Evolutionary conservation across 1,139 yeast genomes (phyloP).

Genomic region (Geotrichum candidum): DNA sequence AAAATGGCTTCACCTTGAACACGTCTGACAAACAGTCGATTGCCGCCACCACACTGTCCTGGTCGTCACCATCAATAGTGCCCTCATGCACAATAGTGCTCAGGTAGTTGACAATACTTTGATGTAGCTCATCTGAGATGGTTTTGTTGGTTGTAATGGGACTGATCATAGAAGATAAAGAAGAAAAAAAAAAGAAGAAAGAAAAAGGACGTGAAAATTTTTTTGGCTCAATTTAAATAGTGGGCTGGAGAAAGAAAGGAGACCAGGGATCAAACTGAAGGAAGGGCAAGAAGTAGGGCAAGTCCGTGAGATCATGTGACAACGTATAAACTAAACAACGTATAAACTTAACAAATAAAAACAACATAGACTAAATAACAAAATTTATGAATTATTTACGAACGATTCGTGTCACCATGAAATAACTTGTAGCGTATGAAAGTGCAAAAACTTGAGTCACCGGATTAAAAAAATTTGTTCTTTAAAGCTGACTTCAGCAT

Average conservation of each 20-base stretch:
- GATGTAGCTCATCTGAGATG: constrained; percentile 55
- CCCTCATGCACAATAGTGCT: constrained; percentile 55
- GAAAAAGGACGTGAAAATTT: neutral
- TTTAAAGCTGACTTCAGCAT: constrained; percentile 30
- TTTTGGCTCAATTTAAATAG: neutral
- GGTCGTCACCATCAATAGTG: constrained; percentile 67
- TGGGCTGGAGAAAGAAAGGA: neutral
- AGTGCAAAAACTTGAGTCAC: neutral
- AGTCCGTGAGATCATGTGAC: neutral
- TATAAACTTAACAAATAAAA: neutral
- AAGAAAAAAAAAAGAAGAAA: neutral
- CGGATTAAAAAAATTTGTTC: constrained; percentile 27
- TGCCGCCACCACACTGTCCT: constrained; percentile 89
- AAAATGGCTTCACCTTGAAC: constrained; percentile 51
- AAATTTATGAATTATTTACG: no score
- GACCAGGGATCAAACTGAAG: neutral
- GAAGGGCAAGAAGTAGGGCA: neutral
- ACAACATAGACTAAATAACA: neutral
- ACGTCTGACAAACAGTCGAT: constrained; percentile 89
- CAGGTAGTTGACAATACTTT: constrained; percentile 69
- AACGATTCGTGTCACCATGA: no score
- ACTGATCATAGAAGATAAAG: constrained; percentile 3
- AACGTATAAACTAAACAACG: neutral
- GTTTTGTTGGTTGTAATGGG: constrained; percentile 25
- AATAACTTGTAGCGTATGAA: neutral